Conservation (phyloP, 352 stramenopile species). For the Phytopythium sindhum region DNA sequence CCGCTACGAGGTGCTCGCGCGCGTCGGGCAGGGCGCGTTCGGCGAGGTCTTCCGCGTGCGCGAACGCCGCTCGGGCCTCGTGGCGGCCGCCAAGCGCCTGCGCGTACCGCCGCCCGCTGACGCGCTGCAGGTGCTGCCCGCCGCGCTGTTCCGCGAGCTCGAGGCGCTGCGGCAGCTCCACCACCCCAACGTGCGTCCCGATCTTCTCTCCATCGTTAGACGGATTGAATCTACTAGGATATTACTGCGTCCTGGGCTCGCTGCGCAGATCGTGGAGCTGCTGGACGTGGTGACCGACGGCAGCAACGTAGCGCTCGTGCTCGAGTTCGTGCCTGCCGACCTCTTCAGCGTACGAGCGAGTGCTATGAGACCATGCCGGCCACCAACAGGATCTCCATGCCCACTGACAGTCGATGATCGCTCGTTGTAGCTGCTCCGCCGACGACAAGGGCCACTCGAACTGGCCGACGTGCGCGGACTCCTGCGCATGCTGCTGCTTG, state of each 20-base stretch:
- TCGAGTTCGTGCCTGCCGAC: constrained; percentile 70
- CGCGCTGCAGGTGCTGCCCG: constrained; percentile 42
- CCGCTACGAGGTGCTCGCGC: constrained; percentile 61
- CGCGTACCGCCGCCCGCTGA: constrained; percentile 52
- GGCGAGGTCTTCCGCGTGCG: constrained; percentile 57
- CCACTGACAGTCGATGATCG: neutral
- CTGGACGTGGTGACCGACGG: constrained; percentile 57
- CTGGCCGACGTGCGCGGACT: constrained; percentile 46
- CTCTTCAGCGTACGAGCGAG: constrained; percentile 41
- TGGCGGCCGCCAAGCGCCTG: constrained; percentile 62
- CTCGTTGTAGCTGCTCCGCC: constrained; percentile 33
- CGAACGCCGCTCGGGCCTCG: constrained; percentile 33
- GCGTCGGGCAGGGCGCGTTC: constrained; percentile 68
- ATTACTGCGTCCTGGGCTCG: neutral
- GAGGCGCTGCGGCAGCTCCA: constrained; percentile 68
- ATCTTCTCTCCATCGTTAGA: neutral
- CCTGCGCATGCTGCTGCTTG: constrained; percentile 66
- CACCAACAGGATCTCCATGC: neutral
- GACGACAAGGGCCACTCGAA: constrained; percentile 29
- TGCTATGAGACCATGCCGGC: too few relatives aligned
- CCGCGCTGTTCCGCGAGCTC: constrained; percentile 70
- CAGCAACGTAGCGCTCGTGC: constrained; percentile 52
- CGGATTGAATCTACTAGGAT: neutral
- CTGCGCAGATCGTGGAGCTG: constrained; percentile 54
- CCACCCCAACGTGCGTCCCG: constrained; percentile 48